These are phyloP conservation scores for Penicillium macrosclerotiorum DNA, from an alignment of 495 filamentous ascomycete genomes.

Conservation along the genomic window DNA sequence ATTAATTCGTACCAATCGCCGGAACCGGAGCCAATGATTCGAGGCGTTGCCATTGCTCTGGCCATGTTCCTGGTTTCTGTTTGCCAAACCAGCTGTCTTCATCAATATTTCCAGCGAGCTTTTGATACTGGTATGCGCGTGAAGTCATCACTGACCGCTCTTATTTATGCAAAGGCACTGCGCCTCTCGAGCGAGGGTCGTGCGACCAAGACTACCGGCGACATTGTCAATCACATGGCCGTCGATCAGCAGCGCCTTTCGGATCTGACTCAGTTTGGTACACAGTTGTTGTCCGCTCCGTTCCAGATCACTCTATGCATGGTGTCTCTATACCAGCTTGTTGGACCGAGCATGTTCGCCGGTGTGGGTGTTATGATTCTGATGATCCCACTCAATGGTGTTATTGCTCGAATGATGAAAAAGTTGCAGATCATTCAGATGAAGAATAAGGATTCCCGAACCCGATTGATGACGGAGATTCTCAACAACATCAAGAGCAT, in stretches of 20 bases:
- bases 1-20: slow-evolving; percentile 72
- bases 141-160: slow-evolving; percentile 81
- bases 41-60: slow-evolving; percentile 84
- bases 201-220: slow-evolving; percentile 87
- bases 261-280: slow-evolving; percentile 92
- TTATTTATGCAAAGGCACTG: slow-evolving; percentile 90
- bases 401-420: slow-evolving; percentile 93
- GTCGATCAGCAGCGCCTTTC: slow-evolving; percentile 94
- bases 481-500: slow-evolving; percentile 99
- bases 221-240: slow-evolving; percentile 99
- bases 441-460: slow-evolving; percentile 97
- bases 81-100: slow-evolving; percentile 74
- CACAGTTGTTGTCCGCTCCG: slow-evolving; percentile 92
- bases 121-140: slow-evolving; percentile 97
- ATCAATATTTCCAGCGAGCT: slow-evolving; percentile 94
- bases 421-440: slow-evolving; percentile 92
- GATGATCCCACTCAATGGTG: slow-evolving; percentile 95
- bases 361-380: slow-evolving; percentile 94
- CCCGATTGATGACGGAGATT: slow-evolving; percentile 93
- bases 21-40: slow-evolving; percentile 69
- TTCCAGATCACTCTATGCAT: slow-evolving; percentile 97
- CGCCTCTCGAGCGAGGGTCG: slow-evolving; percentile 91
- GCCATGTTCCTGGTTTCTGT: slow-evolving; percentile 90
- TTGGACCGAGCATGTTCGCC: slow-evolving; percentile 94
- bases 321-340: slow-evolving; percentile 88